phyloP scores from a whole-genome alignment of 352 stramenopile species.

The Pythium sp. region DNA sequence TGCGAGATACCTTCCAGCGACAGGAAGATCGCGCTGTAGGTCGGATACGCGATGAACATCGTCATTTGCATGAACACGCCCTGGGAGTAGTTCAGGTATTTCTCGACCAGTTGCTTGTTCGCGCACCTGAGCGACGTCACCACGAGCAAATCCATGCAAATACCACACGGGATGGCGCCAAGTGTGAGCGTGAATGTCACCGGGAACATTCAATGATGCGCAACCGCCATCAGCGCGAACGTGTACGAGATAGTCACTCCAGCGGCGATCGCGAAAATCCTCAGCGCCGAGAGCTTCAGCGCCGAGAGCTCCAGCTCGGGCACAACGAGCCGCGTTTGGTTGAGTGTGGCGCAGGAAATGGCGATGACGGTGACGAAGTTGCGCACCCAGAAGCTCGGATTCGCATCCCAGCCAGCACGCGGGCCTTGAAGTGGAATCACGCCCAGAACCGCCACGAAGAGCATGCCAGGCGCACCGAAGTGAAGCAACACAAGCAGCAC shows the following conservation, averaged over 20 bases:
- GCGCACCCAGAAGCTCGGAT: no score
- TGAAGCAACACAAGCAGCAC: no score
- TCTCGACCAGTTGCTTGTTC: neutral
- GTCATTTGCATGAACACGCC: neutral
- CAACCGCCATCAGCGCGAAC: neutral
- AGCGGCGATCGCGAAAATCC: neutral
- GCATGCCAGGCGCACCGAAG: no score
- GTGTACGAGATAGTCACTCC: neutral
- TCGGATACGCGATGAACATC: neutral
- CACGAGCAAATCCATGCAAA: neutral
- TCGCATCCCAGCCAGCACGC: no score
- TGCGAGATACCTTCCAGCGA: neutral
- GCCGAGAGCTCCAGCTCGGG: neutral
- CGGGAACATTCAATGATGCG: neutral
- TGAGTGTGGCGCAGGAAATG: no score
- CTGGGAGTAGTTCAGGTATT: neutral
- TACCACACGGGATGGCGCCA: neutral
- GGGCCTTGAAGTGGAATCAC: no score
- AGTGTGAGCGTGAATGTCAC: neutral
- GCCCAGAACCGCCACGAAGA: no score
- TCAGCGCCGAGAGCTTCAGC: neutral
- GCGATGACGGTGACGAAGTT: no score
- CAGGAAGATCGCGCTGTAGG: slow-evolving; percentile 1
- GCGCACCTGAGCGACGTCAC: neutral
- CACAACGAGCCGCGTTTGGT: neutral